These are phyloP conservation scores for Aleurites moluccanus DNA, from an alignment of 441 rosid genomes.

Conservation along the genomic window DNA sequence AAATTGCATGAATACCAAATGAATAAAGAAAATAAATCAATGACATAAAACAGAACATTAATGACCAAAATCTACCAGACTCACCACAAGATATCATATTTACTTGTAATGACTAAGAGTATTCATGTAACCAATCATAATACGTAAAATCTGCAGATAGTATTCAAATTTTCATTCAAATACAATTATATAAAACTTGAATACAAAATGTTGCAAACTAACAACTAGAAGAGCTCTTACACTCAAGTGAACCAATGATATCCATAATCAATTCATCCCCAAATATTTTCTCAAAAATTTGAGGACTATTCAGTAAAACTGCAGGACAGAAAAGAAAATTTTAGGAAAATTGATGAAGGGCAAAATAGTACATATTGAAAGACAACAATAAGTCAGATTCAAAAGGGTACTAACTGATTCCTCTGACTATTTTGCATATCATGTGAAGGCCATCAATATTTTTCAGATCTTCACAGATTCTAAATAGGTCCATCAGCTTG, in stretches of 20 bases:
- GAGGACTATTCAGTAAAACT: conserved; percentile 95
- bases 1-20: conserved; percentile 10
- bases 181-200: neutral
- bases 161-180: conserved; percentile 7
- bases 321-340: conserved; percentile 34
- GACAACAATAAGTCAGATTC: neutral
- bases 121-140: conserved; percentile 4
- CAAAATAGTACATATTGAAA: conserved; percentile 14
- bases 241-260: conserved; percentile 93
- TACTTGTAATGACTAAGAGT: neutral
- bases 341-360: conserved; percentile 23
- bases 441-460: conserved; percentile 88
- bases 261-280: conserved; percentile 97
- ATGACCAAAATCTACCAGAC: neutral
- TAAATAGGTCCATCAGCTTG: conserved; percentile 82
- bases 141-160: neutral
- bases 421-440: conserved; percentile 92
- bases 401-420: conserved; percentile 67
- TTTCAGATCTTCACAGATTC: conserved; percentile 87
- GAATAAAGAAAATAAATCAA: neutral
- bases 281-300: conserved; percentile 84
- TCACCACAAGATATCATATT: conserved; percentile 3
- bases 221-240: conserved; percentile 51
- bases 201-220: neutral
- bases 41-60: neutral